A percentile compares a stretch with the other conserved stretches of the same genome.
These are phyloP conservation scores for Boletellus dicymbophilus DNA, from an alignment of 1,284 basidiomycete species.

Conservation along the genomic window DNA sequence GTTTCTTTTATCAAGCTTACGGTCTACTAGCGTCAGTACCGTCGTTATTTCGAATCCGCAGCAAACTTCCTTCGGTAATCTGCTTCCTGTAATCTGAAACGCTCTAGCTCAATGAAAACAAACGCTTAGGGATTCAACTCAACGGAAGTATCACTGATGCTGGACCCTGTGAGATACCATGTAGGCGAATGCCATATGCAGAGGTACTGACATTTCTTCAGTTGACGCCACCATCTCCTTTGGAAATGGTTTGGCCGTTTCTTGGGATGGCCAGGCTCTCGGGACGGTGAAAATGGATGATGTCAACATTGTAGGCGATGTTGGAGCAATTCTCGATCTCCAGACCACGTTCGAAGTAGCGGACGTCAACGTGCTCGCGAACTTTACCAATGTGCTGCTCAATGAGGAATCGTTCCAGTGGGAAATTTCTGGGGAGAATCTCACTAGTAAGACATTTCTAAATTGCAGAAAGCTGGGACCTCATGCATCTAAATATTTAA, in stretches of 20 bases:
- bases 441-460: conserved; percentile 47
- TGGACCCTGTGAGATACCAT: conserved; percentile 69
- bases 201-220: conserved; percentile 27
- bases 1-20: conserved; percentile 1
- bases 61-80: conserved; percentile 57
- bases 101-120: conserved; percentile 7
- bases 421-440: conserved; percentile 69
- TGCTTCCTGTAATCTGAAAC: neutral
- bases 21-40: conserved; percentile 46
- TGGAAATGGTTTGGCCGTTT: conserved; percentile 61
- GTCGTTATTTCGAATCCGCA: conserved; percentile 61
- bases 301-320: conserved; percentile 56
- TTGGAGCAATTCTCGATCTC: conserved; percentile 62
- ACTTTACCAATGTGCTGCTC: conserved; percentile 69
- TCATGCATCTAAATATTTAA: conserved; percentile 9
- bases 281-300: conserved; percentile 68
- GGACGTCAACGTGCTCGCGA: conserved; percentile 59
- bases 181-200: neutral
- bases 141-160: conserved; percentile 72
- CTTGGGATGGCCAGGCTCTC: conserved; percentile 61
- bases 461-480: neutral
- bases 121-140: conserved; percentile 49
- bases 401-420: conserved; percentile 74
- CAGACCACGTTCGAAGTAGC: conserved; percentile 62
- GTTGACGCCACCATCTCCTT: conserved; percentile 76